Percentiles rank a stretch among this genome's conserved stretches.
Conservation (phyloP, 2,329 filamentous ascomycete species). For the Ceratocystis diversiconidia region DNA sequence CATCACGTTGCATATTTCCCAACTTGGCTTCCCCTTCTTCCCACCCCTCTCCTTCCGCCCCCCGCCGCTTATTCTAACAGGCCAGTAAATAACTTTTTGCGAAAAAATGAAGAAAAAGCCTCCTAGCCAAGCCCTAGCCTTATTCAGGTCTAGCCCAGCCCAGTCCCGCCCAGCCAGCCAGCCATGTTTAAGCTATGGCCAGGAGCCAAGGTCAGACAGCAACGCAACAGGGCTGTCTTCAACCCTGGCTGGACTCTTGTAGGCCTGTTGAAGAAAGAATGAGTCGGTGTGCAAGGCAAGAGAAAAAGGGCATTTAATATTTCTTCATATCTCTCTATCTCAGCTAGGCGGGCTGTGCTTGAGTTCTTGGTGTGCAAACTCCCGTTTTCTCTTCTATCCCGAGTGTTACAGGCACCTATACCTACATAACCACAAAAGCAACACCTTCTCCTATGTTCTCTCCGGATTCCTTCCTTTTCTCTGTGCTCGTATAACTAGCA, state of each 20-base stretch:
- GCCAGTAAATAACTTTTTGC: no score
- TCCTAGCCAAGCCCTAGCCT: background rate
- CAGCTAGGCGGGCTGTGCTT: background rate
- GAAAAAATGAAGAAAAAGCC: background rate
- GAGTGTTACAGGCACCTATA: no score
- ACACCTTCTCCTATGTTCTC: no score
- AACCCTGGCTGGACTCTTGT: background rate
- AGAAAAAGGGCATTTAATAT: background rate
- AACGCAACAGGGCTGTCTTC: no score
- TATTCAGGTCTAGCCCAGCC: slow-evolving; percentile 3
- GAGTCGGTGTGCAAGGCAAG: background rate
- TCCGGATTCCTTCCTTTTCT: background rate
- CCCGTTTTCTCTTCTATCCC: background rate
- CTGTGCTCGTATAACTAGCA: background rate
- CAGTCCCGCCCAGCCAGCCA: background rate
- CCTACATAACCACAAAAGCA: no score
- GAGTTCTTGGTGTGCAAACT: background rate
- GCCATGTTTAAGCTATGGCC: background rate
- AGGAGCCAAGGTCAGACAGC: background rate
- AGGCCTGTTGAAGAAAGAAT: background rate
- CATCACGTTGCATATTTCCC: background rate
- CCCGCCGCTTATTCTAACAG: background rate
- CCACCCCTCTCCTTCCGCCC: background rate
- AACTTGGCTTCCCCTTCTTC: background rate
- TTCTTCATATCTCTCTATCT: background rate